Conservation (phyloP, 2,329 filamentous ascomycete genomes). For the Talaromyces sp. region DNA sequence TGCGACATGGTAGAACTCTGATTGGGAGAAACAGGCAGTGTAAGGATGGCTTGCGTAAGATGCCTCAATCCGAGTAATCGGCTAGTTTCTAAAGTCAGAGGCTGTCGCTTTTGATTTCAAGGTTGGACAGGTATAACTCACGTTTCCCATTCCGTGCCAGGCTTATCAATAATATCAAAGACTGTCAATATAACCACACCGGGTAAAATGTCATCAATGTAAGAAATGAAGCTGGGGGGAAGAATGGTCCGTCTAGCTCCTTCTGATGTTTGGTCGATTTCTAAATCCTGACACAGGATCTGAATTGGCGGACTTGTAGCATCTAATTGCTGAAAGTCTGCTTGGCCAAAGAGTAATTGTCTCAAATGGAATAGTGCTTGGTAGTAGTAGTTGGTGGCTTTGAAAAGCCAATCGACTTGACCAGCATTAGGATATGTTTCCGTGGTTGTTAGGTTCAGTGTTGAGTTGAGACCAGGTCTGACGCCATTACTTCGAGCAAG, state of each 20-base stretch:
- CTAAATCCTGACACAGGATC: slow-evolving; percentile 24
- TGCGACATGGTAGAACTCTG: slow-evolving; percentile 38
- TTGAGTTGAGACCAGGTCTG: slow-evolving; percentile 23
- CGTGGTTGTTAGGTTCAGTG: slow-evolving; percentile 44
- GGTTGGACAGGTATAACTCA: slow-evolving; percentile 19
- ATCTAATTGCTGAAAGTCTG: slow-evolving; percentile 26
- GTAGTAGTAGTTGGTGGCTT: slow-evolving; percentile 58
- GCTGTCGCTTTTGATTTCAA: neutral
- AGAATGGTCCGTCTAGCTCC: slow-evolving; percentile 26
- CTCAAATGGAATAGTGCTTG: slow-evolving; percentile 50
- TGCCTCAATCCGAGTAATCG: slow-evolving; percentile 58
- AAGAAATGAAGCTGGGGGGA: slow-evolving; percentile 30
- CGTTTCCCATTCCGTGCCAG: slow-evolving; percentile 54
- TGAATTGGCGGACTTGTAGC: slow-evolving; percentile 28
- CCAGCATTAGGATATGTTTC: slow-evolving; percentile 47
- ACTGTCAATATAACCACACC: slow-evolving; percentile 58
- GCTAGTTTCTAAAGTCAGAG: slow-evolving; percentile 22
- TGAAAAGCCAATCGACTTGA: slow-evolving; percentile 55
- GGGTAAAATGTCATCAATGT: slow-evolving; percentile 55
- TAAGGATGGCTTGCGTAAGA: slow-evolving; percentile 47
- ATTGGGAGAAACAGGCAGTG: slow-evolving; percentile 20
- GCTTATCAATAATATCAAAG: slow-evolving; percentile 60
- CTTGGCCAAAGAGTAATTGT: slow-evolving; percentile 31
- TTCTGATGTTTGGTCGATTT: slow-evolving; percentile 24
- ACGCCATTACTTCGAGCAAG: slow-evolving; percentile 30